Percentiles rank a stretch among this genome's conserved stretches.
These are phyloP conservation scores for Amanita subjunquillea DNA, from an alignment of 768 basidiomycete genomes.

Conservation along the genomic window DNA sequence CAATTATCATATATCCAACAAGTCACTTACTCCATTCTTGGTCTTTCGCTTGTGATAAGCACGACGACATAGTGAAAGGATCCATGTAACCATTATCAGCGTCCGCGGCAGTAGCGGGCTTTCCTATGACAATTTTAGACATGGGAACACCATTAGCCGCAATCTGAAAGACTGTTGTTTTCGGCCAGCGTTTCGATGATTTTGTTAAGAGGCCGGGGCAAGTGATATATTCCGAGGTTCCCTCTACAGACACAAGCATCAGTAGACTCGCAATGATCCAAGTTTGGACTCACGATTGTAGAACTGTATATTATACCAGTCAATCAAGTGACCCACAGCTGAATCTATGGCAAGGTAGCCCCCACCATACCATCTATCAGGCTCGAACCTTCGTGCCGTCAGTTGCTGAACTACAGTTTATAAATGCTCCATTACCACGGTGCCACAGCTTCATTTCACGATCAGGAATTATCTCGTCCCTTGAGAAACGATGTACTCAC, in stretches of 20 bases:
- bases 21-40: background rate
- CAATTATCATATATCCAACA: background rate
- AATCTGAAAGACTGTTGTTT: conserved; percentile 51
- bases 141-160: conserved; percentile 38
- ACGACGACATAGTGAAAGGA: conserved; percentile 43
- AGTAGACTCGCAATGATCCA: background rate
- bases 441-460: conserved; percentile 29
- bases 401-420: background rate
- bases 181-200: conserved; percentile 38
- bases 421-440: conserved; percentile 23
- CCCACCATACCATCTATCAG: conserved; percentile 30
- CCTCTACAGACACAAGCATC: conserved; percentile 40
- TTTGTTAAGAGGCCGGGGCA: conserved; percentile 36
- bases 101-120: conserved; percentile 44
- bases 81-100: conserved; percentile 56
- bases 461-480: background rate
- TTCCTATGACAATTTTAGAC: conserved; percentile 46
- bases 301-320: conserved; percentile 49
- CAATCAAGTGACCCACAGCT: conserved; percentile 45
- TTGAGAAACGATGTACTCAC: conserved; percentile 18
- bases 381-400: conserved; percentile 27
- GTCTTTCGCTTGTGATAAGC: conserved; percentile 42
- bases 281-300: conserved; percentile 17
- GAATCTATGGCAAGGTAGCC: conserved; percentile 47
- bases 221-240: conserved; percentile 50